These are phyloP conservation scores for Cynanchum wilfordii DNA, from an alignment of 257 asterid species.

Conservation along the genomic window DNA sequence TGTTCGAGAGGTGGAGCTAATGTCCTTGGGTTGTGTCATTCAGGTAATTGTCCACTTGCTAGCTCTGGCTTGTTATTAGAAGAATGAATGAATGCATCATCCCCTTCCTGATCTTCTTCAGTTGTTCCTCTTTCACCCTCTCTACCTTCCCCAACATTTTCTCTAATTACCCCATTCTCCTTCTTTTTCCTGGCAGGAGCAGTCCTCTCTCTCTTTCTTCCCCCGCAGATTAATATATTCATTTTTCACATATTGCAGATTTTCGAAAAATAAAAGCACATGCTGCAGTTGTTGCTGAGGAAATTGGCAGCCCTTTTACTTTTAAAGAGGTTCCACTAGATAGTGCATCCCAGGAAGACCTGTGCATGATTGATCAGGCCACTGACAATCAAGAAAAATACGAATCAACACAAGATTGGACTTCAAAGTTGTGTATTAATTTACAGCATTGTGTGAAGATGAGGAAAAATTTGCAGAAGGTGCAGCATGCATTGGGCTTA, in stretches of 20 bases:
- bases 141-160: too few species aligned
- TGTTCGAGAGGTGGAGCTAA: slow-evolving; percentile 75
- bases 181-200: background rate
- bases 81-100: background rate
- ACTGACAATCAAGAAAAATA: slow-evolving; percentile 54
- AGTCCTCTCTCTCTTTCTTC: background rate
- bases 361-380: slow-evolving; percentile 65
- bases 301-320: slow-evolving; percentile 45
- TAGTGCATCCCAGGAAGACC: slow-evolving; percentile 60
- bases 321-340: slow-evolving; percentile 52
- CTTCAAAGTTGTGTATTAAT: slow-evolving; percentile 59
- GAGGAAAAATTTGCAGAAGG: slow-evolving; percentile 46
- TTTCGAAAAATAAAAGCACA: slow-evolving; percentile 79
- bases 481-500: slow-evolving; percentile 56
- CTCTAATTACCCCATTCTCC: background rate
- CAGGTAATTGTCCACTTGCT: slow-evolving; percentile 46
- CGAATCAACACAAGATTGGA: slow-evolving; percentile 62
- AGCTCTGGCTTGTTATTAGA: slow-evolving; percentile 12
- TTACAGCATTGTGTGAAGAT: slow-evolving; percentile 62
- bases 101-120: background rate
- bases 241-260: slow-evolving; percentile 34
- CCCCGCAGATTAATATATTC: background rate
- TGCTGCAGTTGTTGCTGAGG: slow-evolving; percentile 73
- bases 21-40: slow-evolving; percentile 89
- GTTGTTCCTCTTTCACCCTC: background rate